Base-by-base conservation (phyloP, 2,329 filamentous ascomycete genomes). In the Coniochaeta hoffmannii region DNA sequence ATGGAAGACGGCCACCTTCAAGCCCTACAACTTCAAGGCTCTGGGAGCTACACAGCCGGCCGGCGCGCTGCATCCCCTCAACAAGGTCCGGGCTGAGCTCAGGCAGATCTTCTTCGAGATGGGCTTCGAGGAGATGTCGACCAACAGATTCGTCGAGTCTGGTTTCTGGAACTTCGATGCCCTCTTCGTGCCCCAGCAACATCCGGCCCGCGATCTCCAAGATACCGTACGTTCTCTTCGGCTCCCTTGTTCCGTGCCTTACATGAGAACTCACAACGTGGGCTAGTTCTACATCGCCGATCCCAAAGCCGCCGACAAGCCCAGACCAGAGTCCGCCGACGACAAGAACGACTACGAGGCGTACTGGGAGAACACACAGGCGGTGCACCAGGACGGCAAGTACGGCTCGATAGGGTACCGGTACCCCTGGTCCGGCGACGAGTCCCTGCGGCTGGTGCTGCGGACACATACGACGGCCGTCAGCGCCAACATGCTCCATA, bases 111-210 rank as follows among this genome's bases (percentile, higher is more conserved):
- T 99, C 85, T 97, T 99, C 75, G 91, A 96, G 70, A 96, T 96
- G 86, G 94, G 93, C 54, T 99, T 97, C 76, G 87, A 93, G 66
- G 94, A 99, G 78, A 97, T 99, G 94, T 89, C 92, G 14, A 97
- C 93, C 52, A 88, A 88, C 74, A 24, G 89, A 70, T 97, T 87
- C 69, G 92, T 97, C 60, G 94, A 99, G 75, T 93, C 92, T 12
- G 92, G 93, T 50, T 97, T 97, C 85, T 99, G 94, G 91, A 97
- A 97, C 74, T 97, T 97, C 72, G 93, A 97, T 68, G 86, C 92
- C 24, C 89, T 99, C 60, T 97, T 93, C 72, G 93, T 97, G 54
- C 93, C 93, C 30, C 94, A 96, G 75, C 94, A 99, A 79, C 94
- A 99, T 72, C 94, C 94, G 53, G 94, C 94, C 57, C 90, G 94